Conservation (phyloP, 1,284 basidiomycete genomes). For the Sphagnurus paluster region DNA sequence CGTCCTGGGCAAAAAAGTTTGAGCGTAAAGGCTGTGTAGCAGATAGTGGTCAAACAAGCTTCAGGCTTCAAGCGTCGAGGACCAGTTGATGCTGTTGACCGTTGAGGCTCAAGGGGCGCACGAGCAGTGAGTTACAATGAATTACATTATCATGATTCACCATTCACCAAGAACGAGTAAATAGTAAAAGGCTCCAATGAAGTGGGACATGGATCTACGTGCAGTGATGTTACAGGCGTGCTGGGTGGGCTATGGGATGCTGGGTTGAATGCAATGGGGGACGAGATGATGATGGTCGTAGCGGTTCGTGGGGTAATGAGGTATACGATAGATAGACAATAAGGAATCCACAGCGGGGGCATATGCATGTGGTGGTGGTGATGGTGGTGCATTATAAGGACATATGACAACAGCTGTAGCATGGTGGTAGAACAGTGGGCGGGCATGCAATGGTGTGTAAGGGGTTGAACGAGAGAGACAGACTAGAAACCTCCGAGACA, state of each 20-base stretch:
- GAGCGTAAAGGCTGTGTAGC: too few species aligned
- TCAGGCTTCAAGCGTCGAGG: too few species aligned
- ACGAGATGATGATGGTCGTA: slow-evolving; percentile 3
- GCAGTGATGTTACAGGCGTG: slow-evolving; percentile 6
- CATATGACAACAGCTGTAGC: neutral
- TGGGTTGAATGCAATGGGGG: neutral
- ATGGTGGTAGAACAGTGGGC: neutral
- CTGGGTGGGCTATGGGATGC: neutral
- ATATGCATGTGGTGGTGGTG: neutral
- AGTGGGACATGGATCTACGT: neutral
- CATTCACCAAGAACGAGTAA: slow-evolving; percentile 7
- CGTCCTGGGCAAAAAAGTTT: too few species aligned
- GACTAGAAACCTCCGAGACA: slow-evolving; percentile 40
- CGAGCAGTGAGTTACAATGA: too few species aligned
- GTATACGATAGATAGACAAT: slow-evolving; percentile 5
- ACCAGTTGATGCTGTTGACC: too few species aligned
- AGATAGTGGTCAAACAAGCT: too few species aligned
- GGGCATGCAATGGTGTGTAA: slow-evolving; percentile 1
- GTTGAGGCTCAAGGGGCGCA: neutral
- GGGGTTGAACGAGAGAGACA: neutral
- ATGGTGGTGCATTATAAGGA: slow-evolving; percentile 1
- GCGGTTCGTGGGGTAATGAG: slow-evolving; percentile 1
- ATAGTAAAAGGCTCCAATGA: neutral
- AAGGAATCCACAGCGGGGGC: neutral
- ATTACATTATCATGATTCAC: too few species aligned